Evolutionary conservation across 2,329 filamentous ascomycete species (phyloP).

Genomic region (Pseudopithomyces chartarum): DNA sequence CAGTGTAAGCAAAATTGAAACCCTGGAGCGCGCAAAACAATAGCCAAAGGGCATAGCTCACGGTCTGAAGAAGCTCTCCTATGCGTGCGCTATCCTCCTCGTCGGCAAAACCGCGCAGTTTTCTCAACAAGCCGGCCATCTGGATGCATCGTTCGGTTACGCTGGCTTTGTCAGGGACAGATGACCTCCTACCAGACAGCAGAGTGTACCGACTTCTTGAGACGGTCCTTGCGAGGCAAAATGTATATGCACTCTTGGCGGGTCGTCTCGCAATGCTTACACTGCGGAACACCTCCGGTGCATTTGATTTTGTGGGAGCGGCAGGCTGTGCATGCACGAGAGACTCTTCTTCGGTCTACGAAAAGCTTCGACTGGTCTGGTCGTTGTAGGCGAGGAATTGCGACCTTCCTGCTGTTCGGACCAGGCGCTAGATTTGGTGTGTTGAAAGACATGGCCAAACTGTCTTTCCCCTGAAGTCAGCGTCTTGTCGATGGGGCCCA

Average conservation of each 20-base stretch:
- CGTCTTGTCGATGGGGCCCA: too few relatives aligned
- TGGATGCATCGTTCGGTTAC: slow-evolving; percentile 35
- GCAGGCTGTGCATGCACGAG: slow-evolving; percentile 41
- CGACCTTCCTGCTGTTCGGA: slow-evolving; percentile 24
- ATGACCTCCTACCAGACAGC: neutral
- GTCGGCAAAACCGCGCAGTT: slow-evolving; percentile 19
- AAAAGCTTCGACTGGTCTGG: slow-evolving; percentile 12
- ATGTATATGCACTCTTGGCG: slow-evolving; percentile 45
- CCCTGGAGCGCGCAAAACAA: neutral
- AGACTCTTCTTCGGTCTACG: slow-evolving; percentile 32
- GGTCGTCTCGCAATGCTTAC: slow-evolving; percentile 43
- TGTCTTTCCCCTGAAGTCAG: too few relatives aligned
- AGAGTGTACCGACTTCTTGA: slow-evolving; percentile 37
- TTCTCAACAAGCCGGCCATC: slow-evolving; percentile 30
- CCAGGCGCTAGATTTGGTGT: neutral
- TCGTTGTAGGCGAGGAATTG: slow-evolving; percentile 38
- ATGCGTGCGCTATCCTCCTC: slow-evolving; percentile 30
- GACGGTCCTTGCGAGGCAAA: slow-evolving; percentile 44
- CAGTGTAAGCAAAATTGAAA: neutral
- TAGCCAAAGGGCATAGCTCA: slow-evolving; percentile 8
- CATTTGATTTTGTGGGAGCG: slow-evolving; percentile 49
- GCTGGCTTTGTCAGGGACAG: slow-evolving; percentile 26
- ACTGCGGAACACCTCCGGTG: slow-evolving; percentile 43
- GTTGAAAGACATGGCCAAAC: slow-evolving; percentile 8
- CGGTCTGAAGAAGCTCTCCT: slow-evolving; percentile 28